These are phyloP conservation scores for Schrenkiella parvula DNA, from an alignment of 345 rosid species.

Conservation along the genomic window DNA sequence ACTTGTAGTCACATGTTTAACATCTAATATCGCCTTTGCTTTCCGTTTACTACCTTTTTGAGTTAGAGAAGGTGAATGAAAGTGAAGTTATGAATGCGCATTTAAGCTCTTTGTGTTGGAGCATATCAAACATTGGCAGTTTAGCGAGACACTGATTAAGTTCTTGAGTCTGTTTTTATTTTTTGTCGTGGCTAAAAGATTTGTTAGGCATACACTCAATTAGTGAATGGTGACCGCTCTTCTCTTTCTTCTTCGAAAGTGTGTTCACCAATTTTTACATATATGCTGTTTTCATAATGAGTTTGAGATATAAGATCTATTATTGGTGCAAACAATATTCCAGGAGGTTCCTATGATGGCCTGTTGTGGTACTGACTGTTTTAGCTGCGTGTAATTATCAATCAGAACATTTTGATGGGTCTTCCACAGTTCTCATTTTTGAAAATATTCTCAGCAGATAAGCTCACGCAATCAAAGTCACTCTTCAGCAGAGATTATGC, in stretches of 20 bases:
- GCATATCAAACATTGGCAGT: background rate
- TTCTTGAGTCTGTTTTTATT: background rate
- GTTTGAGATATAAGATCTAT: background rate
- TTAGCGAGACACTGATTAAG: background rate
- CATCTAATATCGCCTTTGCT: background rate
- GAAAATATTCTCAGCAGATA: conserved; percentile 24
- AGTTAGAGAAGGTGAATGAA: background rate
- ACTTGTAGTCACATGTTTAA: background rate
- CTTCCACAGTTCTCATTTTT: background rate
- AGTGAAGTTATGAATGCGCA: background rate
- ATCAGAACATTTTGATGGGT: background rate
- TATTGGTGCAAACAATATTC: background rate
- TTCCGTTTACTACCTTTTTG: background rate
- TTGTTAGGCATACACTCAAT: background rate
- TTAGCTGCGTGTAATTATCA: background rate
- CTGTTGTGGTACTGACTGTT: background rate
- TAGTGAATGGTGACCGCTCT: background rate
- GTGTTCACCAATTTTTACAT: background rate
- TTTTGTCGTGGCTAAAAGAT: background rate
- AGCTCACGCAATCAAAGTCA: conserved; percentile 33
- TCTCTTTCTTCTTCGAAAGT: background rate
- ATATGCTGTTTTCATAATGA: background rate
- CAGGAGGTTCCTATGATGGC: background rate
- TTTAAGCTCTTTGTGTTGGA: background rate
- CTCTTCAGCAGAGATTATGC: conserved; percentile 34